A percentile compares a stretch with the other conserved stretches of the same genome.
phyloP scores from a whole-genome alignment of 345 rosid genomes.

The Euphorbia pulcherrima region DNA sequence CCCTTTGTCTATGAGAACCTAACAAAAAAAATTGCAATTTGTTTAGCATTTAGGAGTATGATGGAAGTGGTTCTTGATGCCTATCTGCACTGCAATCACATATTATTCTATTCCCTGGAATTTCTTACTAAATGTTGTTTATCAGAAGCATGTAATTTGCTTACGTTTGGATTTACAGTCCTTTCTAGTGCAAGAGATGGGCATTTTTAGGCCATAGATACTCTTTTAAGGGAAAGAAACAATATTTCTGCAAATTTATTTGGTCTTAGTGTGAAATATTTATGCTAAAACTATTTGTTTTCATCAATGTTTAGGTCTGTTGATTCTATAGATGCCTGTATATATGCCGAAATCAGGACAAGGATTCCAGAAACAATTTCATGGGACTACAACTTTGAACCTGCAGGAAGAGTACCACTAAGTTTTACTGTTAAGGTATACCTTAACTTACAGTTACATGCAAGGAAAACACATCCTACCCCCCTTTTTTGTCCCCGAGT shows the following conservation, averaged over 20 bases:
- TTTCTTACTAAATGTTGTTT: neutral
- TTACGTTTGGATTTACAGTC: neutral
- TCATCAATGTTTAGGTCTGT: slow-evolving; percentile 46
- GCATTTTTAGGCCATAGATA: neutral
- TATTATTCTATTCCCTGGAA: too few species aligned
- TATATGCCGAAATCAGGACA: slow-evolving; percentile 85
- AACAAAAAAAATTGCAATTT: neutral
- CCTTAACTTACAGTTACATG: neutral
- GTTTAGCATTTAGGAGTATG: neutral
- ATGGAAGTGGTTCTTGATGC: neutral
- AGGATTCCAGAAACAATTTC: slow-evolving; percentile 68
- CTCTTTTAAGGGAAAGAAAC: neutral
- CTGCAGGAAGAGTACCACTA: slow-evolving; percentile 63
- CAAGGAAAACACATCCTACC: neutral
- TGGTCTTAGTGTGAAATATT: neutral
- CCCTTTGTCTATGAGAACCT: neutral
- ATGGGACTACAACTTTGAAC: slow-evolving; percentile 89
- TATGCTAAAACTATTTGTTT: neutral
- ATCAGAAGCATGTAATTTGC: neutral
- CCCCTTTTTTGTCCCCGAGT: neutral
- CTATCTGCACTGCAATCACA: neutral
- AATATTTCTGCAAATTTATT: neutral
- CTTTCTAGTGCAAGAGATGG: neutral
- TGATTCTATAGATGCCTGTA: slow-evolving; percentile 66
- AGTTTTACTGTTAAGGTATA: slow-evolving; percentile 76